Evolutionary conservation across 31 red algal genomes (phyloP).

Genomic region (Endocladia muricata): DNA sequence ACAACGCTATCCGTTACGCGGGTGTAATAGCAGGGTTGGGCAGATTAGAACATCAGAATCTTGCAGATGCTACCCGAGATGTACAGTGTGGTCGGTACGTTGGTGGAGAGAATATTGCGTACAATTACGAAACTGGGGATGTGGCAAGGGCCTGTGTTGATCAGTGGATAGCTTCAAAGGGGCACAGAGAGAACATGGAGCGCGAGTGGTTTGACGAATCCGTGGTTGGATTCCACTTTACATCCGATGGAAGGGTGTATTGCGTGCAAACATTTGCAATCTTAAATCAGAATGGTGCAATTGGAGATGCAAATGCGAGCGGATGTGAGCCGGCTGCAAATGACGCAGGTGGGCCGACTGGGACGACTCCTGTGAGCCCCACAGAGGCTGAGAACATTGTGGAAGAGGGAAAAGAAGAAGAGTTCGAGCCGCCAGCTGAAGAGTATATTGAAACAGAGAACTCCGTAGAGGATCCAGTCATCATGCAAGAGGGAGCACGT

Average conservation of each 20-base stretch:
- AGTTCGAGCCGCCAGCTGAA: not conserved
- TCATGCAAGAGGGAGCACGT: too few species aligned
- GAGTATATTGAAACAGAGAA: too few species aligned
- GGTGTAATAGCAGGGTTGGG: not conserved
- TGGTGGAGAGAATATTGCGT: conserved; percentile 41
- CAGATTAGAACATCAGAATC: conserved; percentile 15
- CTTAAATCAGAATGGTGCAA: not conserved
- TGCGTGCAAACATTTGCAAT: conserved; percentile 27
- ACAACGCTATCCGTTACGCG: conserved; percentile 26
- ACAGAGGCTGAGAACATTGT: not conserved
- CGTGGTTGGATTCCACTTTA: conserved; percentile 35
- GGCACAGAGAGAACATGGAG: conserved; percentile 23
- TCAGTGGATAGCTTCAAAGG: conserved; percentile 20
- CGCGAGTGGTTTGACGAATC: conserved; percentile 13
- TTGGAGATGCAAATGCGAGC: not conserved
- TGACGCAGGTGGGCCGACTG: too few species aligned
- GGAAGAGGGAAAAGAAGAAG: not conserved
- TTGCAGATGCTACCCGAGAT: not conserved
- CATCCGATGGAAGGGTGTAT: conserved; percentile 16
- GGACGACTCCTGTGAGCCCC: not conserved
- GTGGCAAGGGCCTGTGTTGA: conserved; percentile 22
- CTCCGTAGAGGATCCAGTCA: too few species aligned
- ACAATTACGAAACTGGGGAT: conserved; percentile 22
- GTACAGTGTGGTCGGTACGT: conserved; percentile 31
- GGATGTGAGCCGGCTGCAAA: conserved; percentile 9